Evolutionary conservation across 805 yeast genomes (phyloP), one percentile per base, ranked within the genome.

Genomic region (Metschnikowia baotianmanensis): DNA sequence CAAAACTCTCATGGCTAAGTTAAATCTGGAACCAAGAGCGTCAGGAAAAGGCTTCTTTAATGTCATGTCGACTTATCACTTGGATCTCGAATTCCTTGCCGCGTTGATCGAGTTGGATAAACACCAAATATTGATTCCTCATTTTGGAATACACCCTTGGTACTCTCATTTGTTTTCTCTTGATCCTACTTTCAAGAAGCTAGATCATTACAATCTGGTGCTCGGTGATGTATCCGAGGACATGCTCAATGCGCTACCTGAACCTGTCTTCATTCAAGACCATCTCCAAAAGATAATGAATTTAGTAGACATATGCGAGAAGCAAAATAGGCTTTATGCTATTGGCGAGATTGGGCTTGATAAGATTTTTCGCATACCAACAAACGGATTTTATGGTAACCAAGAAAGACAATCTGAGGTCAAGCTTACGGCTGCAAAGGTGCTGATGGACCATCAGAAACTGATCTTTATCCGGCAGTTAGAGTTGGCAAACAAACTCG

Each of bases 291-390:
- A 44, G 15, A 58, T 82, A 21, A 55, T 60, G 16, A 19, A 24
- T 2, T 38, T 56, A 13, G 54, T 56, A n/a, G 38, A 9, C 12
- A 50, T 49, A 29, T 49, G 52, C 34, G 41, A 41, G 26, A 31
- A 28, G 7, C 33, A 30, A 19, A 26, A 38, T 4, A 24, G 26
- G 5, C 31, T 36, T 5, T 56, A 53, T 16, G 74, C 86, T 10
- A 69, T 91, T 8, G 99, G 99, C 1, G 99, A 91, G 53, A 74
- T 88, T n/a, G 99, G 99, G 0, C 63, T 93, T 2, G 99, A 91
- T 59, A 85, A 82, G 58, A 55, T 78, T 22, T 86, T 86, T 55
- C 61, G 86, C 26, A 59, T 90, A 4, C 95, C 95, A 2, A 52
- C 59, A 40, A 65, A 63, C 42, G 88, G 89, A 2, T 79, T 59